Evolutionary conservation across 805 yeast species (phyloP).

Genomic region (Yarrowia sp.): DNA sequence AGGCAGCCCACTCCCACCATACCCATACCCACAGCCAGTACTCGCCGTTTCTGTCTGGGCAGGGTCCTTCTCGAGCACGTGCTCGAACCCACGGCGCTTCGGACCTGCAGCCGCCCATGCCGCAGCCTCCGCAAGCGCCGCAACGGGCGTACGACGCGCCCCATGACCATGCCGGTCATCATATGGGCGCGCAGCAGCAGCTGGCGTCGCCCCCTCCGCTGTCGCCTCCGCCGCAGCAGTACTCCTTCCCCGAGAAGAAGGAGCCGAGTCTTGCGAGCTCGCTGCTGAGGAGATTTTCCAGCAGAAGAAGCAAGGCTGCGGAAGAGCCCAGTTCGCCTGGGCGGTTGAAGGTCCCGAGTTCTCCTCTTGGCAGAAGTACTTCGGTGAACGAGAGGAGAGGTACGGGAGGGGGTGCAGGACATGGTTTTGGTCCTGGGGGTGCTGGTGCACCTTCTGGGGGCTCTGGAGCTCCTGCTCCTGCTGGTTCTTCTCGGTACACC

Average conservation of each 20-base stretch:
- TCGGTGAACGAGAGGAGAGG: constrained; percentile 31
- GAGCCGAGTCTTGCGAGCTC: constrained; percentile 31
- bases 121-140: neutral
- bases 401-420: no score
- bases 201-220: constrained; percentile 14
- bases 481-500: constrained; percentile 25
- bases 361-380: constrained; percentile 29
- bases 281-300: constrained; percentile 32
- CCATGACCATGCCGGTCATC: neutral
- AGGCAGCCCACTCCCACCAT: constrained; percentile 17
- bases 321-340: neutral
- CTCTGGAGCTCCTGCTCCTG: no score
- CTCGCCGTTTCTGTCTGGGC: constrained; percentile 14
- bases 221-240: constrained; percentile 19
- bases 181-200: neutral
- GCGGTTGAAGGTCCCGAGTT: constrained; percentile 6
- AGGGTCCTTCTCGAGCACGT: constrained; percentile 11
- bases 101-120: neutral
- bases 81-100: constrained; percentile 10
- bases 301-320: constrained; percentile 27
- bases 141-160: constrained; percentile 19
- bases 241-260: constrained; percentile 22
- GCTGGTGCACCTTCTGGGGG: no score
- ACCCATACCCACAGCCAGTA: constrained; percentile 12
- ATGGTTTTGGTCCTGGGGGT: no score